phyloP scores from a whole-genome alignment of 257 asterid genomes.

The Nicotiana tabacum region DNA sequence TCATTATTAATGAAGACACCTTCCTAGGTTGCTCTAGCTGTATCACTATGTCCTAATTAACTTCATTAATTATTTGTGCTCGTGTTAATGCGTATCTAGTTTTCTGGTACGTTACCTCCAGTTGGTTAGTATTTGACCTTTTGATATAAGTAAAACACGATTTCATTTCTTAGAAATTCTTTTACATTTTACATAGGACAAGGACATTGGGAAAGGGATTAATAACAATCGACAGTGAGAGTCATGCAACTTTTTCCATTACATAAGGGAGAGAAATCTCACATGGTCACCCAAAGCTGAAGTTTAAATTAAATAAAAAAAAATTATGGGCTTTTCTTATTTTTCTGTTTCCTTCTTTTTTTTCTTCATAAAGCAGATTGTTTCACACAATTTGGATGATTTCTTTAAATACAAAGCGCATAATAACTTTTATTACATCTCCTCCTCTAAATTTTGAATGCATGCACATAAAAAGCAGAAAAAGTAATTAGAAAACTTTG shows the following conservation, averaged over 20 bases:
- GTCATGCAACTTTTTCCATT: too few relatives aligned
- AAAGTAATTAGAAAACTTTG: too few relatives aligned
- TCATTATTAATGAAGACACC: too few relatives aligned
- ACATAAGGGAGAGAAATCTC: too few relatives aligned
- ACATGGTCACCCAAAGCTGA: not conserved
- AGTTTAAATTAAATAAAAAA: not conserved
- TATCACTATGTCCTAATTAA: too few relatives aligned
- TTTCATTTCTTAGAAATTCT: not conserved
- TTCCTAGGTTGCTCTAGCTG: not conserved
- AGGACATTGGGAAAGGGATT: not conserved
- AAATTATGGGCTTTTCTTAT: not conserved
- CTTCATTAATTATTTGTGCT: too few relatives aligned
- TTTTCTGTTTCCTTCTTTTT: too few relatives aligned
- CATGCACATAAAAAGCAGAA: too few relatives aligned
- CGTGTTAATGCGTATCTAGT: not conserved
- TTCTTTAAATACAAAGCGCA: not conserved
- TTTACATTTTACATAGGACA: not conserved
- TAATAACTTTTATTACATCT: not conserved
- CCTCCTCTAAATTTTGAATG: not conserved
- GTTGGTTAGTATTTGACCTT: not conserved
- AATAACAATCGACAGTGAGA: too few relatives aligned
- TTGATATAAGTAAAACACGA: not conserved
- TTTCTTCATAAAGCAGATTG: not conserved
- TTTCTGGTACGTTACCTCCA: not conserved
- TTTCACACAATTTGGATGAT: not conserved